Evolutionary conservation across 1,284 basidiomycete genomes (phyloP).

Genomic region (Fistulinella staudtii): DNA sequence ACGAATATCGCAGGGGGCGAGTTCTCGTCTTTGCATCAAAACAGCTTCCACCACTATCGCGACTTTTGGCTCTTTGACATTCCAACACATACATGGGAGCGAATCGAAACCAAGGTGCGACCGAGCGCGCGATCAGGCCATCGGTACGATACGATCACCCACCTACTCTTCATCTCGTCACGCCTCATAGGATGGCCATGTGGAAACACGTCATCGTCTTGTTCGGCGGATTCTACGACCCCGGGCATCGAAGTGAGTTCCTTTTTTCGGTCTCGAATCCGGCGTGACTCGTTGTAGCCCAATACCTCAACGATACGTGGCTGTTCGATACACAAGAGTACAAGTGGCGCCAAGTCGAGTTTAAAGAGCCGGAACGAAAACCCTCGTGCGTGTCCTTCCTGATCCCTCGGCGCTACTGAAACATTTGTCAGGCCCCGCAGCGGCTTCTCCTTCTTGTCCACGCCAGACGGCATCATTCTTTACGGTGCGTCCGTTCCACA

Average conservation of each 20-base stretch:
- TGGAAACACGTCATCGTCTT: conserved; percentile 88
- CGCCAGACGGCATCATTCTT: conserved; percentile 76
- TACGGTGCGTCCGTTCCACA: conserved; percentile 52
- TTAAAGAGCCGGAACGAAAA: conserved; percentile 61
- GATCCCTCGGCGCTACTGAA: not conserved
- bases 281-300: conserved; percentile 43
- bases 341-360: conserved; percentile 81
- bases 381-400: conserved; percentile 55
- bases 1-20: conserved; percentile 84
- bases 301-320: conserved; percentile 88
- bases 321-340: conserved; percentile 86
- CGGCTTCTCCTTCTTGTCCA: conserved; percentile 85
- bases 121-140: conserved; percentile 86
- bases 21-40: conserved; percentile 84
- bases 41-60: conserved; percentile 87
- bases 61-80: conserved; percentile 85
- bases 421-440: conserved; percentile 58
- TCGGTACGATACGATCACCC: conserved; percentile 41
- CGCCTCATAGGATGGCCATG: conserved; percentile 68
- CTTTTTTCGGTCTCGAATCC: not conserved
- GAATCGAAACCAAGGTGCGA: conserved; percentile 80
- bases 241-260: conserved; percentile 65
- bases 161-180: not conserved
- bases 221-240: conserved; percentile 87
- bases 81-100: conserved; percentile 76